phyloP scores from a whole-genome alignment of 805 yeast species.

The Nakazawaea peltata region DNA sequence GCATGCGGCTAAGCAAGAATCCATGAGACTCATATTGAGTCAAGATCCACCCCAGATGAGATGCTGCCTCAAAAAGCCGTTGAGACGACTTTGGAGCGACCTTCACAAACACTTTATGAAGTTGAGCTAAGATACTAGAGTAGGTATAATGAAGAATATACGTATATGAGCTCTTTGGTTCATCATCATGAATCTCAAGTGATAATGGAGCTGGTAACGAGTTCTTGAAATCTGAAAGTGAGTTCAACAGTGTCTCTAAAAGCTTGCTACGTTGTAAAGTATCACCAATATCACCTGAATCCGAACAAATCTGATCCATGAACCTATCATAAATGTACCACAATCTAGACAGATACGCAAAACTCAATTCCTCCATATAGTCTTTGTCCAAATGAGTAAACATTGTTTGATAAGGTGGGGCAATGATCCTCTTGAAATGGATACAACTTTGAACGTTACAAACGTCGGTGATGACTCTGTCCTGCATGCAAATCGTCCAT shows the following conservation, averaged over 20 bases:
- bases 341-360: conserved; percentile 18
- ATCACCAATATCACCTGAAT: conserved; percentile 25
- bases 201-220: conserved; percentile 15
- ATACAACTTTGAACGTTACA: conserved; percentile 24
- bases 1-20: background rate
- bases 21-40: background rate
- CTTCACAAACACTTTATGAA: conserved; percentile 4
- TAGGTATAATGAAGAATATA: conserved; percentile 19
- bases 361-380: conserved; percentile 17
- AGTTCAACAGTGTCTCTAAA: conserved; percentile 17
- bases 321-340: conserved; percentile 25
- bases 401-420: conserved; percentile 20
- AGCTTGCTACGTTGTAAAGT: conserved; percentile 19
- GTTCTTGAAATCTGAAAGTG: conserved; percentile 16
- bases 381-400: conserved; percentile 8
- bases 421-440: conserved; percentile 24
- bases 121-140: conserved; percentile 7
- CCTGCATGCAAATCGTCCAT: conserved; percentile 25
- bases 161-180: conserved; percentile 12
- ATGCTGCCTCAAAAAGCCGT: background rate
- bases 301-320: conserved; percentile 25
- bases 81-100: background rate
- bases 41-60: conserved; percentile 3
- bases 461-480: conserved; percentile 18
- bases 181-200: conserved; percentile 1